These are phyloP conservation scores for Amphibolis antarctica DNA, from an alignment of 106 monocot species.

Conservation along the genomic window DNA sequence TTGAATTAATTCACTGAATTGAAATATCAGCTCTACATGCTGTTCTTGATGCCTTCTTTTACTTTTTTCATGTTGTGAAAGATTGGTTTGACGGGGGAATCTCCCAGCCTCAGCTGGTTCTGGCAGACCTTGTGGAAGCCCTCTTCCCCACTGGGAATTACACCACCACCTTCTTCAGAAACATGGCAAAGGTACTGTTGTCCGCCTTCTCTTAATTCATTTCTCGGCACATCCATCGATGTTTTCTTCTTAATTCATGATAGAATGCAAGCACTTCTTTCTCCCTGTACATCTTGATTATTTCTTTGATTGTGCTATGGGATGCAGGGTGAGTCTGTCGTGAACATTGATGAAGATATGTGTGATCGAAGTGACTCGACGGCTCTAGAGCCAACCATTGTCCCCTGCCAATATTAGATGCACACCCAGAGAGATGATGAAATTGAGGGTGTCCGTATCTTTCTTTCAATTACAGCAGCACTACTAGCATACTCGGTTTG, in stretches of 20 bases:
- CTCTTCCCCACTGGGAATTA: constrained; percentile 80
- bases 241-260: neutral
- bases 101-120: constrained; percentile 79
- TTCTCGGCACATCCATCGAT: neutral
- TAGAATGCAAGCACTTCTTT: neutral
- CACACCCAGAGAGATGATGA: neutral
- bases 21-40: no score
- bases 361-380: constrained; percentile 12
- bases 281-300: neutral
- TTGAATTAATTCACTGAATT: neutral
- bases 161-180: constrained; percentile 69
- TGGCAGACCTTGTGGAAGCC: constrained; percentile 79
- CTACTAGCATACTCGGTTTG: no score
- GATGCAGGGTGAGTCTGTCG: constrained; percentile 15
- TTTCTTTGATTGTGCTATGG: neutral
- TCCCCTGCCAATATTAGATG: constrained; percentile 4
- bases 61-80: constrained; percentile 6
- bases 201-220: neutral
- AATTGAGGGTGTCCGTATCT: no score
- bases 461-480: no score
- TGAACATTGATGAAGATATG: constrained; percentile 1
- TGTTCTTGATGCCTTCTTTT: neutral
- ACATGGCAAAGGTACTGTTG: constrained; percentile 78
- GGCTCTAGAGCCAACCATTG: constrained; percentile 18
- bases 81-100: constrained; percentile 91